These are phyloP conservation scores for Penicillium occitanis DNA, from an alignment of 2,329 filamentous ascomycete species.

Conservation along the genomic window DNA sequence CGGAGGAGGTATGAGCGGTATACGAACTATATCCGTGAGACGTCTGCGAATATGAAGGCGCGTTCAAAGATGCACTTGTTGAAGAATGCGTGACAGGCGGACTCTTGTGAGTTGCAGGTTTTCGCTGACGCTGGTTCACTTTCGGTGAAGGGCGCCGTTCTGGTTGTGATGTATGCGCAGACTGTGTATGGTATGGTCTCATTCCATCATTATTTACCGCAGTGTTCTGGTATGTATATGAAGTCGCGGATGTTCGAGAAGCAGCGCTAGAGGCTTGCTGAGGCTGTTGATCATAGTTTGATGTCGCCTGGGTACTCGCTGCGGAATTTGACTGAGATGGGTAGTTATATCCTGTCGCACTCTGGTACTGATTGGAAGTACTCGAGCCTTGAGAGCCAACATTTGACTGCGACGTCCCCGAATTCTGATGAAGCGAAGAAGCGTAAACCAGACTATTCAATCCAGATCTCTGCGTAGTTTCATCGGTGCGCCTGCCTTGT, in stretches of 20 bases:
- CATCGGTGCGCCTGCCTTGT: neutral
- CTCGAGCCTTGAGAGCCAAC: neutral
- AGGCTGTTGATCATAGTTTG: constrained; percentile 4
- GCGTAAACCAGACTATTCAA: constrained; percentile 19
- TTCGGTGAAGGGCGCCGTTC: constrained; percentile 7
- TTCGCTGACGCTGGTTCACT: constrained; percentile 7
- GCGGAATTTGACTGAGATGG: neutral
- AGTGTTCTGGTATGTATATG: constrained; percentile 8
- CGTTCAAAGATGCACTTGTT: neutral
- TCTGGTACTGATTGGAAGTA: constrained; percentile 2
- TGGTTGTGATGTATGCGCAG: constrained; percentile 6
- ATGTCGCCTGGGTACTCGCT: neutral
- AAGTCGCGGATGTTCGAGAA: neutral
- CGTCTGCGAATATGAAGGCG: neutral
- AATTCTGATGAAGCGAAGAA: constrained; percentile 10
- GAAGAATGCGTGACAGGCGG: neutral
- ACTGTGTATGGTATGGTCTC: constrained; percentile 3
- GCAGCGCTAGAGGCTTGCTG: neutral
- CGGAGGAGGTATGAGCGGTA: neutral
- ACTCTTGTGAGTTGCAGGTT: neutral
- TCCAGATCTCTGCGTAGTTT: constrained; percentile 9
- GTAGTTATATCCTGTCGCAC: neutral
- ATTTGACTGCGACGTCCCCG: constrained; percentile 5
- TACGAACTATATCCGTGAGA: constrained; percentile 7
- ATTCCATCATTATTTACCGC: neutral